Conservation (phyloP, 306 rosid species). For the Albizia julibrissin region DNA sequence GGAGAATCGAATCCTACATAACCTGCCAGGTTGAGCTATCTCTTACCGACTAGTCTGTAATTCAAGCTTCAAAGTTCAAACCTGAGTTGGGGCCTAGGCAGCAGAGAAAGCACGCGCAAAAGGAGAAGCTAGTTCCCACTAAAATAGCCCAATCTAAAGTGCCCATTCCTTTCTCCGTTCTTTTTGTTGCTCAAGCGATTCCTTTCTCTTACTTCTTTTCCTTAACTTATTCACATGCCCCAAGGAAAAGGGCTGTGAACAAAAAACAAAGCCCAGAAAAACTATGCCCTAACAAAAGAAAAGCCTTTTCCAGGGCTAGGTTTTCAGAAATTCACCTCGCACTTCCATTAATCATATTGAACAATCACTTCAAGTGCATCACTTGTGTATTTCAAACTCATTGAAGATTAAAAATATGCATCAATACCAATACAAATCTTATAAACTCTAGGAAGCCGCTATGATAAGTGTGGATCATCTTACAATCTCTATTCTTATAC, state of each 20-base stretch:
- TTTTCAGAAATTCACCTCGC: not conserved
- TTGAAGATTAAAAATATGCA: not conserved
- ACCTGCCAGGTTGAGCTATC: not conserved
- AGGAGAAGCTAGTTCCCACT: not conserved
- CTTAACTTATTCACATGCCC: not conserved
- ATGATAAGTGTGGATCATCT: not conserved
- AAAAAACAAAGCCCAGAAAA: not conserved
- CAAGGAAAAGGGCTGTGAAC: not conserved
- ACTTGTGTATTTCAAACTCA: not conserved
- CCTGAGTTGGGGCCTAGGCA: not conserved
- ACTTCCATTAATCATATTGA: not conserved
- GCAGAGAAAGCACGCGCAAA: not conserved
- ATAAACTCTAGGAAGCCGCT: too few relatives aligned
- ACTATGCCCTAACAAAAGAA: not conserved
- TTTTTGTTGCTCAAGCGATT: not conserved
- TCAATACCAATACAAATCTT: not conserved
- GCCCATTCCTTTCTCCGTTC: not conserved
- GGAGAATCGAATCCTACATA: not conserved
- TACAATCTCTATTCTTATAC: not conserved
- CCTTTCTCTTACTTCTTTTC: not conserved
- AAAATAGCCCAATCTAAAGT: not conserved
- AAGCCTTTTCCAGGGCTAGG: not conserved
- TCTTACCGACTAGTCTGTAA: not conserved
- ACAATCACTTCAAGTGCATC: not conserved
- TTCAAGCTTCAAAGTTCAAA: not conserved